A percentile compares a stretch with the other conserved stretches of the same genome.
phyloP scores from a whole-genome alignment of 228 moss, liverwort and hornwort genomes.

The Sphagnum fallax region DNA sequence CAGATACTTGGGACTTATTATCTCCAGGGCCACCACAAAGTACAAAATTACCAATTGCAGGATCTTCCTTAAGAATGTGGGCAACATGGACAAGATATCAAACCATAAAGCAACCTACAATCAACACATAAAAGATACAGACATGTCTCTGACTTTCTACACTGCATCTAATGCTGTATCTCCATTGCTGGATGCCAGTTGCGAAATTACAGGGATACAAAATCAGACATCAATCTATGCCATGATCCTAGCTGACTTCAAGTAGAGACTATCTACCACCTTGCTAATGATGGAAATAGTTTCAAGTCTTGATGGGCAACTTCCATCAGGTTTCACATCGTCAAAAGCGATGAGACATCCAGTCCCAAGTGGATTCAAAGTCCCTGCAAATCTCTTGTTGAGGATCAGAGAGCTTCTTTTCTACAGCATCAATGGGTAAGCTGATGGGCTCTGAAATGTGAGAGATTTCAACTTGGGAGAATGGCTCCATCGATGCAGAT shows the following conservation, averaged over 20 bases:
- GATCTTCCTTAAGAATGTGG: no score
- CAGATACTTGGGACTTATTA: no score
- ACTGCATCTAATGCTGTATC: no score
- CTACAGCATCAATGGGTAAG: conserved; percentile 41
- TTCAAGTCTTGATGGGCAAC: conserved; percentile 47
- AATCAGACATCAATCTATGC: not conserved
- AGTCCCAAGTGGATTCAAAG: conserved; percentile 43
- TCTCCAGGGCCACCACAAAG: no score
- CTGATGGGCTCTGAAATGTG: conserved; percentile 53
- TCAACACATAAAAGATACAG: no score
- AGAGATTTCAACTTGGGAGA: conserved; percentile 44
- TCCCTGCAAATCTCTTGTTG: conserved; percentile 52
- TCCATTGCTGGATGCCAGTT: no score
- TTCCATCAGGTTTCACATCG: conserved; percentile 44
- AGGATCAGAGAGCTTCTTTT: conserved; percentile 59
- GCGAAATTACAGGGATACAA: no score
- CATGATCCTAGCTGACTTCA: conserved; percentile 33
- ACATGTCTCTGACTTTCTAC: no score
- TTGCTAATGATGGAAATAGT: conserved; percentile 45
- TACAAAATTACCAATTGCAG: no score
- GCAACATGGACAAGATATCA: no score
- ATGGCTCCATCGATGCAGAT: conserved; percentile 45
- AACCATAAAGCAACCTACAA: no score
- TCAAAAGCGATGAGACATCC: conserved; percentile 56
- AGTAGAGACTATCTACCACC: conserved; percentile 48